Evolutionary conservation across 805 yeast species (phyloP).

Genomic region (Kuraishia floccosa): DNA sequence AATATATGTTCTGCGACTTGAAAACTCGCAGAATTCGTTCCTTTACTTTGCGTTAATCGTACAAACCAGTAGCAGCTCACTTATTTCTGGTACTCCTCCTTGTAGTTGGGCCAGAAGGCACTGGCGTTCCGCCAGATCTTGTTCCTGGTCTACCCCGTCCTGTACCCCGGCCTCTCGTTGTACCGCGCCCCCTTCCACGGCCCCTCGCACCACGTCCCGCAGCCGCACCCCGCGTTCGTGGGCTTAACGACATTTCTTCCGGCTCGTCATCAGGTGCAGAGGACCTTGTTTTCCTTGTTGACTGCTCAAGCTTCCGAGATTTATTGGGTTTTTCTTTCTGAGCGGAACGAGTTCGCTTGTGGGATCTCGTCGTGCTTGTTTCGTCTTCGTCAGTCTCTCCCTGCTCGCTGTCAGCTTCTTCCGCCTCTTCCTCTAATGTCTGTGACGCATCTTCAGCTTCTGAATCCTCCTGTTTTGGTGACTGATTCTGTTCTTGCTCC

Average conservation of each 20-base stretch:
- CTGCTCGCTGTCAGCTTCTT: background rate
- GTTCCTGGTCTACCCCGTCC: no score
- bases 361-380: slow-evolving; percentile 1
- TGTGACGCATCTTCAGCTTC: slow-evolving; percentile 1
- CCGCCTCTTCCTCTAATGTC: background rate
- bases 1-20: no score
- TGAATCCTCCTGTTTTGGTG: no score
- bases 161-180: no score
- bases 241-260: no score
- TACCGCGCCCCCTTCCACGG: background rate
- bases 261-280: no score
- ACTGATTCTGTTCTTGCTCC: no score
- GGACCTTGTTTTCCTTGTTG: slow-evolving; percentile 9
- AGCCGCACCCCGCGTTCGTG: background rate
- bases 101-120: no score
- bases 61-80: background rate
- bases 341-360: background rate
- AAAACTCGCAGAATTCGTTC: no score
- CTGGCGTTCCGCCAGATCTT: no score
- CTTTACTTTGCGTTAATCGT: no score
- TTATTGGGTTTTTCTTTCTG: slow-evolving; percentile 1
- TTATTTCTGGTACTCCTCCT: slow-evolving; percentile 3
- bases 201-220: slow-evolving; percentile 1
- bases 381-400: slow-evolving; percentile 1
- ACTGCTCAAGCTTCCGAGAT: slow-evolving; percentile 4